phyloP scores from a whole-genome alignment of 768 basidiomycete genomes.

The Paxillus rubicundulus region DNA sequence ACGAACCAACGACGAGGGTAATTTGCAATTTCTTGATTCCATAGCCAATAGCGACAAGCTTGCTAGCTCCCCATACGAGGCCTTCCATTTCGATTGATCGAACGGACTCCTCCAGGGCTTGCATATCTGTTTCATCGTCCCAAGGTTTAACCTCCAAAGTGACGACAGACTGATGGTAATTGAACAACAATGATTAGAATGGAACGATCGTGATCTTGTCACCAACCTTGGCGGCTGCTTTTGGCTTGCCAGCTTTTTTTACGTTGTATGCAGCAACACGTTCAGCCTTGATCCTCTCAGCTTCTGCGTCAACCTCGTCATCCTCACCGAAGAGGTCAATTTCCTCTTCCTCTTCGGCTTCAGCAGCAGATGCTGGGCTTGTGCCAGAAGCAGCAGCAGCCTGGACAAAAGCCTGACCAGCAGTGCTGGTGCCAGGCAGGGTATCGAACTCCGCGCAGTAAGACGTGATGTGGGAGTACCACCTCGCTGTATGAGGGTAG shows the following conservation, averaged over 20 bases:
- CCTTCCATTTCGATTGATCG: conserved; percentile 86
- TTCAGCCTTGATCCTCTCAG: conserved; percentile 84
- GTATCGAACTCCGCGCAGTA: conserved; percentile 74
- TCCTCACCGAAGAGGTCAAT: conserved; percentile 90
- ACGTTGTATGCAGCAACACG: conserved; percentile 91
- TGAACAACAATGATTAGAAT: conserved; percentile 8
- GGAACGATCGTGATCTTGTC: background rate
- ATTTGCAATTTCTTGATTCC: conserved; percentile 92
- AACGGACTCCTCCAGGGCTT: conserved; percentile 74
- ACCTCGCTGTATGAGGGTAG: conserved; percentile 77
- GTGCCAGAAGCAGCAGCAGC: conserved; percentile 32
- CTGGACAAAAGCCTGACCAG: conserved; percentile 70
- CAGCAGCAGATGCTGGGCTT: conserved; percentile 45
- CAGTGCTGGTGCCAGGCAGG: conserved; percentile 83
- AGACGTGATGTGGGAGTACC: conserved; percentile 94
- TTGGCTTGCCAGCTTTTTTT: conserved; percentile 90
- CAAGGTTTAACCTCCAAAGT: conserved; percentile 98
- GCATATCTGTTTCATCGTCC: conserved; percentile 99
- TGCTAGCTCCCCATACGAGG: conserved; percentile 94
- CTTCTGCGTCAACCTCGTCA: conserved; percentile 81
- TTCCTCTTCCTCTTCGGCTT: conserved; percentile 54
- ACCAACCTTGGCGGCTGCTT: conserved; percentile 81
- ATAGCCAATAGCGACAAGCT: conserved; percentile 89
- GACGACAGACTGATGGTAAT: conserved; percentile 81
- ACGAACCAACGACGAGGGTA: conserved; percentile 56